Conservation (phyloP, 176 grass and related monocot species). For the Avena atlantica region DNA sequence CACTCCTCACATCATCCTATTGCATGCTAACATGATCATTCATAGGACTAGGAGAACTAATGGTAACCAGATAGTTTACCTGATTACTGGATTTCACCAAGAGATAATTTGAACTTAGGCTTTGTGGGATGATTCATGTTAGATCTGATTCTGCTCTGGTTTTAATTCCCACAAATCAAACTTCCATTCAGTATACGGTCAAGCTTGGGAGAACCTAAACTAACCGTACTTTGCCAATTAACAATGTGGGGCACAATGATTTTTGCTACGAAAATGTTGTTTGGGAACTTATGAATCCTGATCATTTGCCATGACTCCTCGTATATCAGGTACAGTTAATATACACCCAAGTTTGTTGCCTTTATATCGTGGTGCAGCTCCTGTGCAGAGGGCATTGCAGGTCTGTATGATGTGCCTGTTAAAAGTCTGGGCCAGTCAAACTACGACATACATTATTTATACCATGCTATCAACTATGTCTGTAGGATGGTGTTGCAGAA, state of each 20-base stretch:
- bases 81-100: background rate
- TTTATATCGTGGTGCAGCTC: conserved; percentile 94
- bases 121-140: conserved; percentile 1
- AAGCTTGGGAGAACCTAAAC: conserved; percentile 15
- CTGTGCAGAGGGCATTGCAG: conserved; percentile 97
- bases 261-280: background rate
- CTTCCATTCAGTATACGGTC: background rate
- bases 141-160: background rate
- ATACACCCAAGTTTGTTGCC: conserved; percentile 95
- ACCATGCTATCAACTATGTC: conserved; percentile 36
- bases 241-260: background rate
- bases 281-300: background rate
- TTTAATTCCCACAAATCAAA: conserved; percentile 2
- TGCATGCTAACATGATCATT: conserved; percentile 24
- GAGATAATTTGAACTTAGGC: background rate
- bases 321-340: conserved; percentile 85
- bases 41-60: conserved; percentile 3
- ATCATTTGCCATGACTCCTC: background rate
- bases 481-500: conserved; percentile 89
- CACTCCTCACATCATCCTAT: conserved; percentile 15
- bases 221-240: conserved; percentile 6
- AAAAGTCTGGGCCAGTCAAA: conserved; percentile 24
- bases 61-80: background rate
- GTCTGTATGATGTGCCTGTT: conserved; percentile 45
- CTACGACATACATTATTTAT: conserved; percentile 22